phyloP scores from a whole-genome alignment of 495 filamentous ascomycete genomes.

The Penicillium desertorum region DNA sequence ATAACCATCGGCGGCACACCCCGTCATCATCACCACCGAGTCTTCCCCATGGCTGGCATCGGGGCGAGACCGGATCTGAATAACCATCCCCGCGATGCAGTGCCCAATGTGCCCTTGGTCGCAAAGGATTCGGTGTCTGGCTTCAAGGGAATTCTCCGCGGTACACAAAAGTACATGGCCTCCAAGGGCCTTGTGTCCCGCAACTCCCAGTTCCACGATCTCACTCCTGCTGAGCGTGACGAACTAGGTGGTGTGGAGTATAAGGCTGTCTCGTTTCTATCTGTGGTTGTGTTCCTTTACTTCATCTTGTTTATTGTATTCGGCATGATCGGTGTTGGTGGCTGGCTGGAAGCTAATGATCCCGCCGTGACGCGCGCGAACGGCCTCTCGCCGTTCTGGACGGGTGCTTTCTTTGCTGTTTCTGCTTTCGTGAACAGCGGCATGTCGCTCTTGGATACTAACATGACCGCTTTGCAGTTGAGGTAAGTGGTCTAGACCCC shows the following conservation, averaged over 20 bases:
- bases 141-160: constrained; percentile 29
- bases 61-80: constrained; percentile 49
- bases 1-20: constrained; percentile 33
- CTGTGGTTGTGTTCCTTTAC: constrained; percentile 71
- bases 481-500: constrained; percentile 22
- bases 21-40: constrained; percentile 36
- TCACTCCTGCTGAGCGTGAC: constrained; percentile 67
- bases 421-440: constrained; percentile 88
- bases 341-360: constrained; percentile 64
- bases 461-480: constrained; percentile 60
- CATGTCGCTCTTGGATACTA: constrained; percentile 80
- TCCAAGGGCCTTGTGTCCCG: constrained; percentile 56
- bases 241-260: constrained; percentile 79
- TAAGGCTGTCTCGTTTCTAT: constrained; percentile 68
- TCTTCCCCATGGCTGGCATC: constrained; percentile 54
- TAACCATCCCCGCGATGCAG: constrained; percentile 39
- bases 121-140: constrained; percentile 23
- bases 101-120: constrained; percentile 20
- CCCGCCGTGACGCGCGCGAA: constrained; percentile 60
- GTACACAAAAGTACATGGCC: constrained; percentile 41
- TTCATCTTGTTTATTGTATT: constrained; percentile 69
- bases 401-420: constrained; percentile 46
- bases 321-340: constrained; percentile 69
- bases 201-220: constrained; percentile 71
- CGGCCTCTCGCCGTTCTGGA: constrained; percentile 64